Percentiles rank a stretch among this genome's conserved stretches.
Conservation (phyloP, 1,139 yeast genomes). For the Yamadazyma siamensis region DNA sequence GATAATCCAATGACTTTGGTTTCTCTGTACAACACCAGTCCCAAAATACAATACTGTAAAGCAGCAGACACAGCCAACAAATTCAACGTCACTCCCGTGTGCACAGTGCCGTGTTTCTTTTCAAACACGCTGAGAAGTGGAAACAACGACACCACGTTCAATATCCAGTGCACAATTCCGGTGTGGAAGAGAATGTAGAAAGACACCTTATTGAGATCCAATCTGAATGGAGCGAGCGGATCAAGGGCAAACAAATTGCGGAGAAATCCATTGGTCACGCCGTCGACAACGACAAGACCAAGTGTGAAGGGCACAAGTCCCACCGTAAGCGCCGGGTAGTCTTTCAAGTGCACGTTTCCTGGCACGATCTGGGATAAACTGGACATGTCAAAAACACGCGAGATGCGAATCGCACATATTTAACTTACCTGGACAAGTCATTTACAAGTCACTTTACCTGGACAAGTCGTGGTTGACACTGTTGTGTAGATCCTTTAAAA, state of each 20-base stretch:
- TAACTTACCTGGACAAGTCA: too few species aligned
- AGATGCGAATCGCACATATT: too few species aligned
- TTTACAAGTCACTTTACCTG: too few species aligned
- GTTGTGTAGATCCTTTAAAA: conserved; percentile 20
- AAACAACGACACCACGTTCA: conserved; percentile 58
- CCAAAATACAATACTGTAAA: conserved; percentile 57
- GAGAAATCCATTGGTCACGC: conserved; percentile 16
- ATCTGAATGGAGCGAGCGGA: conserved; percentile 53
- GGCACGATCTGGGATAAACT: conserved; percentile 1
- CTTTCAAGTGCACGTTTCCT: conserved; percentile 3
- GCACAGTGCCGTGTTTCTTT: conserved; percentile 74
- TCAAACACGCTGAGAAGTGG: conserved; percentile 72
- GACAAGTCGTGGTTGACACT: background rate
- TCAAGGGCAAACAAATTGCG: conserved; percentile 34
- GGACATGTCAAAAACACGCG: conserved; percentile 1
- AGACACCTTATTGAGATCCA: conserved; percentile 64
- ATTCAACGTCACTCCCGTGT: conserved; percentile 81
- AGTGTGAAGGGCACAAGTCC: conserved; percentile 60
- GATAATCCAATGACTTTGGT: conserved; percentile 63
- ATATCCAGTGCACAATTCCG: conserved; percentile 56
- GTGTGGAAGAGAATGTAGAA: conserved; percentile 74
- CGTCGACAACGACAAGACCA: conserved; percentile 31
- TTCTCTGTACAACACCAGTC: conserved; percentile 51
- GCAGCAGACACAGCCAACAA: conserved; percentile 71
- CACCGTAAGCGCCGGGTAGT: conserved; percentile 61